Evolutionary conservation across 805 yeast genomes (phyloP), one percentile per base, ranked within the genome.

Genomic region (Starmera dryadoides): DNA sequence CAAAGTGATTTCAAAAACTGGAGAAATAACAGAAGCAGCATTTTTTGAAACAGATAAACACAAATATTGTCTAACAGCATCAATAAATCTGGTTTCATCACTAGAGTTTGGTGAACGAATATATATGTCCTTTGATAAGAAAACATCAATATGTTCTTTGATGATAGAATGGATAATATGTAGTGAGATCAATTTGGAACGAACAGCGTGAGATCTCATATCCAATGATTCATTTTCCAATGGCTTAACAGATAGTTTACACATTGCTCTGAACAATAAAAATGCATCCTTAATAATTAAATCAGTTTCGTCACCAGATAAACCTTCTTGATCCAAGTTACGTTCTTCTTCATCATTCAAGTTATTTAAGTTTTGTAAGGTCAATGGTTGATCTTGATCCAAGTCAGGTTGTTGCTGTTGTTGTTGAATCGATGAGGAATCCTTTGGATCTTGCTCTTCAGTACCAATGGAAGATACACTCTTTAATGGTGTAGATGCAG

Each of bases 221-320:
- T 85, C 94, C 44, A 87, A 63, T 26, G 79, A 75, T 29, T 81
- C 84, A 31, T 79, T 71, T 43, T 89, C 97, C 42, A 91, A 64
- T 21, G 81, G 73, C 60, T 93, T 93, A 35, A 86, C 84, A 3
- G 97, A 85, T 15, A 93, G 73, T 55, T 87, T 88, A 59, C 96
- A 86, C 93, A 93, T 84, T 2, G 97, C 91, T 56, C 99, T 76
- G 62, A 93, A 88, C 3, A 93, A 75, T 42, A 93, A 68, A 54
- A 89, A 91, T 0, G 98, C 97, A 59, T 93, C 99, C 52, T 87
- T 89, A 16, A 86, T 79, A 2, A 71, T 76, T 26, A 81, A 59
- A 42, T 86, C 95, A 46, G 76, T 78, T 42, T 79, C 86, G 37
- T 71, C 74, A 30, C 71, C 36, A 57, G 57, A 3, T 62, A 68